These are phyloP conservation scores for Pseudisothecium myosuroides DNA, from an alignment of 225 moss, liverwort and hornwort genomes.

Conservation along the genomic window DNA sequence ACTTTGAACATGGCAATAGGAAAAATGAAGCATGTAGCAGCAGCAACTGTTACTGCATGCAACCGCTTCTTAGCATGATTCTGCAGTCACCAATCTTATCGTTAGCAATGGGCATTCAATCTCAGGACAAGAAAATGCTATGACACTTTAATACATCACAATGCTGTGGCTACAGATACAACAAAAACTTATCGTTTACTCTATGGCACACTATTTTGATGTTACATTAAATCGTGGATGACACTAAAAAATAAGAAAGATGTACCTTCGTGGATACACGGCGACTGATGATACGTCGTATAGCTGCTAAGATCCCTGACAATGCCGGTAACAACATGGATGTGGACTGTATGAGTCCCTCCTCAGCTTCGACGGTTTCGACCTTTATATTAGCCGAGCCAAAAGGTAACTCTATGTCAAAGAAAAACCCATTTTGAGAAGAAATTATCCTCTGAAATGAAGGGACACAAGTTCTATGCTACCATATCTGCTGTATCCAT, in stretches of 20 bases:
- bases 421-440: conserved; percentile 11
- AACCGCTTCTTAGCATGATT: conserved; percentile 85
- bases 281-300: conserved; percentile 86
- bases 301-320: conserved; percentile 76
- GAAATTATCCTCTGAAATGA: not conserved
- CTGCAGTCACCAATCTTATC: conserved; percentile 12
- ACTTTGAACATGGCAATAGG: conserved; percentile 75
- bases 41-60: conserved; percentile 80
- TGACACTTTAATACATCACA: not conserved
- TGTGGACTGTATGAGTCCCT: conserved; percentile 61
- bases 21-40: conserved; percentile 74
- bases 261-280: conserved; percentile 74
- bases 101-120: not conserved
- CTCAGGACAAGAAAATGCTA: not conserved
- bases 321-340: conserved; percentile 85
- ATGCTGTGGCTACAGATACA: not conserved
- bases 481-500: not conserved
- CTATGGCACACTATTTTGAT: not conserved
- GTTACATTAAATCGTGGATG: not conserved
- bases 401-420: conserved; percentile 69
- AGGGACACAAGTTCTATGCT: not conserved
- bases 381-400: conserved; percentile 26
- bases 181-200: not conserved
- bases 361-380: conserved; percentile 40
- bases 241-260: not conserved